Evolutionary conservation across 495 filamentous ascomycete genomes (phyloP).

Genomic region (Bacidia rubella): DNA sequence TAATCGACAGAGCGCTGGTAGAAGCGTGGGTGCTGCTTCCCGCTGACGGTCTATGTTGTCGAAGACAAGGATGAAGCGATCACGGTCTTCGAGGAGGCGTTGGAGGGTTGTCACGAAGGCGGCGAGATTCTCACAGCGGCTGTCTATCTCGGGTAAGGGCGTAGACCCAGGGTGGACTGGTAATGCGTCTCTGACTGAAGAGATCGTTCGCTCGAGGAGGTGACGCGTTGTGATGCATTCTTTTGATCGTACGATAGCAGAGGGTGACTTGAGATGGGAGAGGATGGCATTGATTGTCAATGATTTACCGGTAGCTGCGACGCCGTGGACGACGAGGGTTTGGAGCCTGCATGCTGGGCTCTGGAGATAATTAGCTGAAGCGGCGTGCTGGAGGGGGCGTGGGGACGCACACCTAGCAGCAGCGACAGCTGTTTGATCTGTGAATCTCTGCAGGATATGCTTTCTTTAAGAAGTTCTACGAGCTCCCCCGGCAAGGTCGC

Average conservation of each 20-base stretch:
- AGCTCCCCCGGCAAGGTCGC: neutral
- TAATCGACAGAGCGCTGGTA: slow-evolving; percentile 69
- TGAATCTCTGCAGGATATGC: slow-evolving; percentile 1
- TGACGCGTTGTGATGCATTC: slow-evolving; percentile 89
- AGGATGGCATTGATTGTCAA: slow-evolving; percentile 54
- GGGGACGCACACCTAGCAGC: slow-evolving; percentile 2
- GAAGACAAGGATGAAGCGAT: slow-evolving; percentile 67
- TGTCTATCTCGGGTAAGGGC: slow-evolving; percentile 31
- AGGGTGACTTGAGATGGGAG: slow-evolving; percentile 35
- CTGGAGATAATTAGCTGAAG: neutral
- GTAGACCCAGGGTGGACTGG: slow-evolving; percentile 27
- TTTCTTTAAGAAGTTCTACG: neutral
- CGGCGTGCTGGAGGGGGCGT: neutral
- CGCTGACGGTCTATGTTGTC: slow-evolving; percentile 85
- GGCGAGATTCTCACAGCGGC: slow-evolving; percentile 64
- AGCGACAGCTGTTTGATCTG: neutral
- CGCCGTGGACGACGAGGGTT: slow-evolving; percentile 66
- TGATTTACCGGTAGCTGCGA: slow-evolving; percentile 87
- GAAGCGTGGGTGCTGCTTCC: slow-evolving; percentile 62
- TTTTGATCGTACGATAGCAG: slow-evolving; percentile 60
- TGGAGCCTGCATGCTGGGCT: slow-evolving; percentile 19
- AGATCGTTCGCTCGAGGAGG: slow-evolving; percentile 56
- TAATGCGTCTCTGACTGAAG: slow-evolving; percentile 39
- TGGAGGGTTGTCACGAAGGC: slow-evolving; percentile 57
- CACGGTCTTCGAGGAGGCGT: slow-evolving; percentile 24